Evolutionary conservation across 2,329 filamentous ascomycete genomes (phyloP).

Genomic region (Aspergillus spinulosporus): DNA sequence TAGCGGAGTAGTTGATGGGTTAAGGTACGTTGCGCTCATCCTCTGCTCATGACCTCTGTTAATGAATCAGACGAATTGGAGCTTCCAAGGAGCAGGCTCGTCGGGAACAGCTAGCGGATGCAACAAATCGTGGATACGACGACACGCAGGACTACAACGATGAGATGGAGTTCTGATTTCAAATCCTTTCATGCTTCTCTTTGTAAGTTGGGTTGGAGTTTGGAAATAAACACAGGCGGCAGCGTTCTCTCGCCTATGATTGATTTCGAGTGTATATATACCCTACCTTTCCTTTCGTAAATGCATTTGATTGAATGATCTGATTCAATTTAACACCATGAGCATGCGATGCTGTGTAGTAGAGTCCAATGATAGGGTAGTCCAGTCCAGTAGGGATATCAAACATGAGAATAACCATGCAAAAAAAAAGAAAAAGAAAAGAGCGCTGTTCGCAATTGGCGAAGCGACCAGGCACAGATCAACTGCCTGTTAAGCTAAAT

Average conservation of each 20-base stretch:
- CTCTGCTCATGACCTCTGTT: not conserved
- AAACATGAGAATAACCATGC: slow-evolving; percentile 4
- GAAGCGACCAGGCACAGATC: not conserved
- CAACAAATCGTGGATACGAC: slow-evolving; percentile 53
- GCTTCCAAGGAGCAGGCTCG: slow-evolving; percentile 75
- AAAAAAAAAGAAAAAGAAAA: slow-evolving; percentile 3
- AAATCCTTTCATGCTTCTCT: slow-evolving; percentile 19
- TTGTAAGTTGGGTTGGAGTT: slow-evolving; percentile 17
- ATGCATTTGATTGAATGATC: slow-evolving; percentile 14
- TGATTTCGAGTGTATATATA: slow-evolving; percentile 38
- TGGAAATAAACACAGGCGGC: slow-evolving; percentile 26
- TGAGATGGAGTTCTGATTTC: slow-evolving; percentile 55
- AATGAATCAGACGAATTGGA: slow-evolving; percentile 66
- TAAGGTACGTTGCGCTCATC: slow-evolving; percentile 53
- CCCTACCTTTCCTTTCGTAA: slow-evolving; percentile 27
- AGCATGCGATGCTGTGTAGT: slow-evolving; percentile 32
- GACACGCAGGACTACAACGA: slow-evolving; percentile 54
- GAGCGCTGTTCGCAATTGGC: not conserved
- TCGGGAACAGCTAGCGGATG: slow-evolving; percentile 73
- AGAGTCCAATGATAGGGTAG: slow-evolving; percentile 6
- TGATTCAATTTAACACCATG: slow-evolving; percentile 36
- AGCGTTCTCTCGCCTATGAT: slow-evolving; percentile 21
- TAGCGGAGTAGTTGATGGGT: slow-evolving; percentile 79
- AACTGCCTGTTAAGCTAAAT: not conserved
- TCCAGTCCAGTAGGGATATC: slow-evolving; percentile 6